These are phyloP conservation scores for Urtica urens DNA, from an alignment of 306 rosid species.

Conservation along the genomic window DNA sequence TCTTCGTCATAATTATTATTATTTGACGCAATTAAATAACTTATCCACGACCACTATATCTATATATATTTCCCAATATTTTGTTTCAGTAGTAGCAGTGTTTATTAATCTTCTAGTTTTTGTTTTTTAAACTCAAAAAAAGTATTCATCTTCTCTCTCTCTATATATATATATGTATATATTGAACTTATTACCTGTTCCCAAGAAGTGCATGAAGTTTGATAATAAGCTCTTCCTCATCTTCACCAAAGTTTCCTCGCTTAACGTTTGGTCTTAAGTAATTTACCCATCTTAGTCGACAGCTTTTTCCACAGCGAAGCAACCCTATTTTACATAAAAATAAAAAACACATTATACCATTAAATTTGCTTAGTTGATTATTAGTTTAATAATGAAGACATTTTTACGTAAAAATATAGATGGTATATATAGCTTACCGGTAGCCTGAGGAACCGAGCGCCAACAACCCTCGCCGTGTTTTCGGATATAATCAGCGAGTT, in stretches of 20 bases:
- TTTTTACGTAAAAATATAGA: no score
- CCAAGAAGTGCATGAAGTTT: slow-evolving; percentile 53
- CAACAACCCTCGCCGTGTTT: slow-evolving; percentile 35
- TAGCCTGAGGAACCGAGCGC: slow-evolving; percentile 32
- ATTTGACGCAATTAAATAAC: no score
- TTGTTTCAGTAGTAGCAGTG: no score
- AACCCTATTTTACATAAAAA: slow-evolving; percentile 18
- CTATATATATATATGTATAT: not conserved
- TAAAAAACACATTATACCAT: no score
- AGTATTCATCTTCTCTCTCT: not conserved
- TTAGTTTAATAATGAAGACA: no score
- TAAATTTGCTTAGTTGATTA: no score
- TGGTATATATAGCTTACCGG: no score
- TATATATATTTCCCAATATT: no score
- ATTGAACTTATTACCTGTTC: slow-evolving; percentile 18
- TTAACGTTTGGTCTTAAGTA: slow-evolving; percentile 34
- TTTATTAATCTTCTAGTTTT: no score
- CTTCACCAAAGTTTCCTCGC: slow-evolving; percentile 33
- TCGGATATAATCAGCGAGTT: slow-evolving; percentile 27
- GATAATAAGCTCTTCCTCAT: slow-evolving; percentile 47
- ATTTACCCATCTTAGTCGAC: slow-evolving; percentile 40
- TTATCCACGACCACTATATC: no score
- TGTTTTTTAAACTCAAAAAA: not conserved
- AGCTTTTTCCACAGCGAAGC: slow-evolving; percentile 41
- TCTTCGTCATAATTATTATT: no score